These are phyloP conservation scores for Hygrocybe punicea DNA, from an alignment of 768 basidiomycete genomes.

Conservation along the genomic window DNA sequence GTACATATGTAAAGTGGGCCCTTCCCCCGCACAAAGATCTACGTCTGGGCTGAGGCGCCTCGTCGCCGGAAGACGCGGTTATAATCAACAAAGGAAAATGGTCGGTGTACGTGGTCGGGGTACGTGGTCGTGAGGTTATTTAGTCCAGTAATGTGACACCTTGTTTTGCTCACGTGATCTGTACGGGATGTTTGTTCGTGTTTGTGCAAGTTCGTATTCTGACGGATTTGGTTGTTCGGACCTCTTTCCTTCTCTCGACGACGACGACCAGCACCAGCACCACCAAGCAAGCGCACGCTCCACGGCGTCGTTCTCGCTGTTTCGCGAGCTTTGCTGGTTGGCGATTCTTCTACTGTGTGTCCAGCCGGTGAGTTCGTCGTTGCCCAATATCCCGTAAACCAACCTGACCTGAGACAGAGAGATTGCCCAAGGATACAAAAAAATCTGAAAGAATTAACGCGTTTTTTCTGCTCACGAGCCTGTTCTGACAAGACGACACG, in stretches of 20 bases:
- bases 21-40: too few species aligned
- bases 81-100: too few species aligned
- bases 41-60: too few species aligned
- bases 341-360: neutral
- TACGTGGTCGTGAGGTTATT: too few species aligned
- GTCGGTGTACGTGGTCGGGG: too few species aligned
- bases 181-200: neutral
- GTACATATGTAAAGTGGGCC: too few species aligned
- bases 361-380: conserved; percentile 1
- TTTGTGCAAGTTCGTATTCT: neutral
- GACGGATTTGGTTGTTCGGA: neutral
- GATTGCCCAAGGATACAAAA: neutral
- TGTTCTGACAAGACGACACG: conserved; percentile 17
- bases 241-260: neutral
- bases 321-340: neutral
- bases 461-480: conserved; percentile 22
- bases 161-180: neutral
- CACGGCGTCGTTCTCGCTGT: conserved; percentile 2
- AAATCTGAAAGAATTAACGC: conserved; percentile 22
- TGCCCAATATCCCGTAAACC: neutral
- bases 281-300: neutral
- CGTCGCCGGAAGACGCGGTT: too few species aligned
- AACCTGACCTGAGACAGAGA: neutral
- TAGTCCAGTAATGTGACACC: neutral
- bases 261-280: neutral